Evolutionary conservation across 805 yeast genomes (phyloP), one percentile per base, ranked within the genome.

Genomic region (Naumovozyma castellii): DNA sequence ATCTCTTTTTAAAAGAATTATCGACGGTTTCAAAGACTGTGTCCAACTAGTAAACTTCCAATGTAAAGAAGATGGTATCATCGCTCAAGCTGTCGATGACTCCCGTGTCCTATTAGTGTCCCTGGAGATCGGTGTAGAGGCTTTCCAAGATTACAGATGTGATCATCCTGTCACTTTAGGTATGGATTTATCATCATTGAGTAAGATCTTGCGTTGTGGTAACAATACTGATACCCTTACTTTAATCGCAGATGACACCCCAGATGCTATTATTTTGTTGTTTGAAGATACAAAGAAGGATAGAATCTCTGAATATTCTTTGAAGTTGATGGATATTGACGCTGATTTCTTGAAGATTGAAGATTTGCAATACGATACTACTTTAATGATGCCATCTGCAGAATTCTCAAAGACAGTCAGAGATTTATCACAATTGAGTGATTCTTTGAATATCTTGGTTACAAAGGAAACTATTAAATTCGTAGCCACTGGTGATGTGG

Each of bases 81-180:
- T 94, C 9, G 90, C 94, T 17, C 97, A 92, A 70, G 97, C 98
- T 19, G 92, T 92, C 51, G 98, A 92, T 66, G 94, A 87, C 61
- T 87, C 98, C 19, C 85, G 97, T 72, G 96, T 92, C 43, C 75
- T 88, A 47, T 73, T 92, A 48, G 95, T 90, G 32, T 83, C 95
- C 16, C 70, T 92, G 47, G 76, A 84, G 52, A 81, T 92, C 50
- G 95, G 94, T 43, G 77, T 80, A 47, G 88, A 84, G 45, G 88
- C 95, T 10, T 92, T 92, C 69, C 72, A 77, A 44, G 90, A 83
- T 51, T 92, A 84, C 71, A 81, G 98, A 72, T 88, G 97, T 67
- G 98, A 92, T 67, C 80, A 92, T 59, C 86, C 84, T 50, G 72
- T 88, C 53, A 86, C 95, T 5, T 73, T 92, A 49, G 98, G 98